These are phyloP conservation scores for Paraphoma chrysanthemicola DNA, from an alignment of 2,329 filamentous ascomycete species.

Conservation along the genomic window DNA sequence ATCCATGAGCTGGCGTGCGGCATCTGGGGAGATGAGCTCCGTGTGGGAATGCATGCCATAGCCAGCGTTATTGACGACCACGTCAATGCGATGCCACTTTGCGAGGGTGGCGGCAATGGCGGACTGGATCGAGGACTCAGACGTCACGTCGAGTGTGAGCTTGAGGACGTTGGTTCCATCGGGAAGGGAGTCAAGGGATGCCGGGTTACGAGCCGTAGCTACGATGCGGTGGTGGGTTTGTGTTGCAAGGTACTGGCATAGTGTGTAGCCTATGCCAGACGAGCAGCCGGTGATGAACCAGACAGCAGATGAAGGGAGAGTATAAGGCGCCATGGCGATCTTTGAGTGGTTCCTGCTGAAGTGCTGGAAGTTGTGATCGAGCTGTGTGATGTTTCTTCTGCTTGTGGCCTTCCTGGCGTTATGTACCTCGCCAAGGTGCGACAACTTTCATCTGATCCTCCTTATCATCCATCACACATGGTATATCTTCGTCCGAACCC, in stretches of 20 bases:
- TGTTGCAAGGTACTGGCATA: constrained; percentile 49
- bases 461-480: too few relatives aligned
- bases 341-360: too few relatives aligned
- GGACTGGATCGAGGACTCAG: constrained; percentile 40
- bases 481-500: too few relatives aligned
- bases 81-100: constrained; percentile 70
- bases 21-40: constrained; percentile 40
- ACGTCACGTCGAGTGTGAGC: constrained; percentile 56
- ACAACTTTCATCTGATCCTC: too few relatives aligned
- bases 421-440: too few relatives aligned
- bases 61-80: constrained; percentile 56
- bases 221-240: constrained; percentile 53
- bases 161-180: constrained; percentile 22
- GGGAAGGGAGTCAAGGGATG: constrained; percentile 52
- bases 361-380: too few relatives aligned
- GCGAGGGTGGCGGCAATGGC: constrained; percentile 64
- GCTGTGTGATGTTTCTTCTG: too few relatives aligned
- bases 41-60: constrained; percentile 42
- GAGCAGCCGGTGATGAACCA: constrained; percentile 53
- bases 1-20: constrained; percentile 48
- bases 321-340: constrained; percentile 16
- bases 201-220: constrained; percentile 57
- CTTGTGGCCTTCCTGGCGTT: too few relatives aligned
- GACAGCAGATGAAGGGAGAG: constrained; percentile 12
- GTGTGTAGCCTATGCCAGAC: constrained; percentile 54